Conservation (phyloP, 768 basidiomycete species). For the Gymnopilus junonius region DNA sequence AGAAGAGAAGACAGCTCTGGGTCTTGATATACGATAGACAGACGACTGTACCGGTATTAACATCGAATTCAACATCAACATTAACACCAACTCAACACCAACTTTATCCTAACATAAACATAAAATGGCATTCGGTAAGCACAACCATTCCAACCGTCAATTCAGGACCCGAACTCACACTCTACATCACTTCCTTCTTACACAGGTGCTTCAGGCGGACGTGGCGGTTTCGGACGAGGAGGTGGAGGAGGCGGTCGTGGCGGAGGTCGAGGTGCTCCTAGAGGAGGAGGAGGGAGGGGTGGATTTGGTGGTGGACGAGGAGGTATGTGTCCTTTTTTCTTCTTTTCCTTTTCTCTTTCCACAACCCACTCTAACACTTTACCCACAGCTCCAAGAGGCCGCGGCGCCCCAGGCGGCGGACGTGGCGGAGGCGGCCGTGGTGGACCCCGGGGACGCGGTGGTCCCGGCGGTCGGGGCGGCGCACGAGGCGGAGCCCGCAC, state of each 20-base stretch:
- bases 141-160: no score
- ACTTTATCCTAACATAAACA: not conserved
- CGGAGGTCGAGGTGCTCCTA: slow-evolving; percentile 39
- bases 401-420: slow-evolving; percentile 37
- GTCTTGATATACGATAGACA: no score
- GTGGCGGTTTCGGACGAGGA: slow-evolving; percentile 70
- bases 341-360: not conserved
- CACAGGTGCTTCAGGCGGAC: slow-evolving; percentile 67
- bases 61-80: not conserved
- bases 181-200: not conserved
- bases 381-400: slow-evolving; percentile 18
- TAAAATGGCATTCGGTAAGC: slow-evolving; percentile 39
- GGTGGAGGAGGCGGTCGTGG: slow-evolving; percentile 43
- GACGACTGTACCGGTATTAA: no score
- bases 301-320: slow-evolving; percentile 42
- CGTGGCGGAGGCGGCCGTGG: slow-evolving; percentile 38
- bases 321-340: slow-evolving; percentile 32
- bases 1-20: no score
- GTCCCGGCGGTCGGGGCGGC: slow-evolving; percentile 65
- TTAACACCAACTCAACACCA: not conserved
- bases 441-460: slow-evolving; percentile 38
- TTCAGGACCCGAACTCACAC: no score
- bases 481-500: slow-evolving; percentile 85
- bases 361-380: not conserved
- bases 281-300: slow-evolving; percentile 43